Evolutionary conservation across 345 rosid genomes (phyloP), one percentile per base, ranked within the genome.

Genomic region (Rhodamnia rubescens): DNA sequence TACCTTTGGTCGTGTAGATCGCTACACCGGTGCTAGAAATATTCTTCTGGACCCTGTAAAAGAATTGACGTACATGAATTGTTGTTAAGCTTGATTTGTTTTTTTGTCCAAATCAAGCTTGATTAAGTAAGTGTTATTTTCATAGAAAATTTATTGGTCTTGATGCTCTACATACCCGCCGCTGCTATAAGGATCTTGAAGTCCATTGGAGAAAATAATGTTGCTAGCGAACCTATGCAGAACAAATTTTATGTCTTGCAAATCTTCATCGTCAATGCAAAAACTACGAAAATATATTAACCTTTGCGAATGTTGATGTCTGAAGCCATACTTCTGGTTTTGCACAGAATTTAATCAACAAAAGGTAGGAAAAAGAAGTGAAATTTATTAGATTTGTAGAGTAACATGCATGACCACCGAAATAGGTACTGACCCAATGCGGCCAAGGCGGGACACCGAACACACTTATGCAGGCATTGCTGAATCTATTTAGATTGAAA

Each of bases 391-490:
- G 14, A 56, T 15, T 36, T 55, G 47, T 0, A 52, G 18, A 27
- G 21, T 2, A 16, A 14, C 91, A 40, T 87, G 90, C 95, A 53
- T 85, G 92, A 84, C 95, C 94, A 51, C 93, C 93, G 54, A 88
- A 93, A 61, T 93, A 90, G 15, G 96, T 90, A 27, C 95, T 90
- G 88, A 90, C 80, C 98, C 97, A 95, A 59, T 92, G 94, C 85
- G 95, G 96, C 36, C 90, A 89, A 80, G 97, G 95, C 52, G 83
- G 59, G 86, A 95, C 91, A 42, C 95, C 95, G 83, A 88, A 93
- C 15, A 7, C 3, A 29, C 84, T 80, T 58, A 89, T 52, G 89
- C 97, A 94, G 6, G 36, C 50, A 2, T 87, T 84, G 15, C 83
- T 89, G 87, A 83, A 91, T 53, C 47, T 86, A 5, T 55, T 85